phyloP scores from a whole-genome alignment of 306 rosid species.

The Prunus dulcis region DNA sequence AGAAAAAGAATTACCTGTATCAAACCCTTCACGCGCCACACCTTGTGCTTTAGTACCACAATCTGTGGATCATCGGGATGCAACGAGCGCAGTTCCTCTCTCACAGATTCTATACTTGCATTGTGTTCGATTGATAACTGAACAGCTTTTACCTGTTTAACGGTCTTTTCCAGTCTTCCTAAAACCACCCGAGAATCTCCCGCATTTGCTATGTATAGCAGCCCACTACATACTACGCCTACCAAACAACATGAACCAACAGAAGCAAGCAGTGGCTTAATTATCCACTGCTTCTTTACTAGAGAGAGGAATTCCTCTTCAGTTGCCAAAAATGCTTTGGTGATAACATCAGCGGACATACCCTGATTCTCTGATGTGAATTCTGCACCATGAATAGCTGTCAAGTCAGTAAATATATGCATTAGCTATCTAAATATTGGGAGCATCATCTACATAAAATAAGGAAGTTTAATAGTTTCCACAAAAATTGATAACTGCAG shows the following conservation, averaged over 20 bases:
- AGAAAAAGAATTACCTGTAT: constrained; percentile 63
- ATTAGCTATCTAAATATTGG: constrained; percentile 34
- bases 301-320: constrained; percentile 83
- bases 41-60: constrained; percentile 82
- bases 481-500: not conserved
- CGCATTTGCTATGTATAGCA: constrained; percentile 85
- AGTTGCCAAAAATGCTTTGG: constrained; percentile 76
- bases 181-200: constrained; percentile 96
- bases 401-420: constrained; percentile 44
- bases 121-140: constrained; percentile 91
- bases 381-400: constrained; percentile 64
- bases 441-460: not conserved
- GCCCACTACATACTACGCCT: constrained; percentile 74
- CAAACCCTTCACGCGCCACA: constrained; percentile 99
- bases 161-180: constrained; percentile 55
- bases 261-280: constrained; percentile 79
- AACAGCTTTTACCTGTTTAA: constrained; percentile 67
- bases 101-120: constrained; percentile 80
- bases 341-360: constrained; percentile 82
- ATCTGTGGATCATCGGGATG: constrained; percentile 97
- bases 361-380: constrained; percentile 65
- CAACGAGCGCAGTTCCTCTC: constrained; percentile 68
- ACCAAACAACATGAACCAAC: constrained; percentile 92
- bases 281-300: constrained; percentile 73
- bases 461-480: not conserved